Conservation (phyloP, 2,329 filamentous ascomycete species). For the Didymella sp. region DNA sequence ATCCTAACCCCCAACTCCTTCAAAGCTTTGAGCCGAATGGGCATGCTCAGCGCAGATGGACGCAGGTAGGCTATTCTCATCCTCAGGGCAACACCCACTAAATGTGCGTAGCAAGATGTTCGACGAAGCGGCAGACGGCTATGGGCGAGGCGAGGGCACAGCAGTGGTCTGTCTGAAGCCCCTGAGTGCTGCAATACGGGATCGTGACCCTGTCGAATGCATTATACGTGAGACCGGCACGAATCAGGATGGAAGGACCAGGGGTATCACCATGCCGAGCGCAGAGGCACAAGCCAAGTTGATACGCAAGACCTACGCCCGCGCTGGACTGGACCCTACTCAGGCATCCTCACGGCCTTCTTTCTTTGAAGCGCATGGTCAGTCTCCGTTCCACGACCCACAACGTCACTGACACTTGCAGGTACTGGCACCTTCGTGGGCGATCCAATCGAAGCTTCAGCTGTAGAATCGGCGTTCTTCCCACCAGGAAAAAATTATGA, state of each 20-base stretch:
- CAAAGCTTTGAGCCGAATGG: not conserved
- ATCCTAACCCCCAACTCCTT: constrained; percentile 6
- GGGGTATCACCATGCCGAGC: constrained; percentile 49
- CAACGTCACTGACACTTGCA: not conserved
- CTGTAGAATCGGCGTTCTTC: constrained; percentile 22
- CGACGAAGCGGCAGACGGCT: constrained; percentile 60
- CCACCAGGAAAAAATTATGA: not conserved
- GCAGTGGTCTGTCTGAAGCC: constrained; percentile 61
- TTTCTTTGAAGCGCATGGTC: constrained; percentile 34
- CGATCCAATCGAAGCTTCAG: constrained; percentile 34
- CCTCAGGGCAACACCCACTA: not conserved
- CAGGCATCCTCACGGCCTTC: constrained; percentile 7
- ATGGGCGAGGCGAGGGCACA: constrained; percentile 60
- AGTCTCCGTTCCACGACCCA: not conserved
- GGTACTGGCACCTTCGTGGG: constrained; percentile 35
- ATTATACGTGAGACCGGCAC: constrained; percentile 51
- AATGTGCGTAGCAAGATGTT: constrained; percentile 22
- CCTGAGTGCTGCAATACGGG: constrained; percentile 61
- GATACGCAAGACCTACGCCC: constrained; percentile 47
- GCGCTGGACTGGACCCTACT: constrained; percentile 44
- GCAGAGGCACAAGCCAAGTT: constrained; percentile 45
- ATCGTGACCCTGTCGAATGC: constrained; percentile 59
- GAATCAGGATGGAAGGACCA: constrained; percentile 60
- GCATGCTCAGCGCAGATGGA: constrained; percentile 1
- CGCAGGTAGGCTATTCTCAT: not conserved